Base-by-base conservation (phyloP, 352 stramenopile genomes). In the Thalassiosira mediterranea region DNA sequence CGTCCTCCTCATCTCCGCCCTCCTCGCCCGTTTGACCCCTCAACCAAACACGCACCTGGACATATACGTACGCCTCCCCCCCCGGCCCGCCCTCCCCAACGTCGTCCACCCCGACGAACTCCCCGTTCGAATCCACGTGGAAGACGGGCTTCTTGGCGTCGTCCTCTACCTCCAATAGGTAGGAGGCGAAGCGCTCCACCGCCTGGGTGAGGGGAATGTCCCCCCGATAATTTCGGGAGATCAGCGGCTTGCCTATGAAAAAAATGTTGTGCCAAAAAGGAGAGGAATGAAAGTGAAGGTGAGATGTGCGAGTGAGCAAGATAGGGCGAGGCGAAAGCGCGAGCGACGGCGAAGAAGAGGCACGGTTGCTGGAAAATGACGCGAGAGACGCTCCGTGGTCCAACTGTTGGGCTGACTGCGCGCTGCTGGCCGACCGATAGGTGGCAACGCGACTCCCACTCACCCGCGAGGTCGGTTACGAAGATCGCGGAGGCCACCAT, bases 191-290 rank as follows among this genome's bases (percentile, higher is more conserved):
- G 26, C 74, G 74, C 57, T 91, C 85, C 61, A 90, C 84, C 3
- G 81, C 82, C 15, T 95, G 94, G 0, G 91, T 93, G 82, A 98
- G 95, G 42, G 97, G 95, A 72, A 99, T 97, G 86, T 99, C 97
- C 21, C 97, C 97, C 40, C 97, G 93, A 84, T 99, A 99, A 88
- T 99, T 98, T 63, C 97, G 94, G 71, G 94, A 98, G 84, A 99
- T 99, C 66, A 99, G 98, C 52, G 98, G 95, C 89, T 99, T 99
- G 42, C 97, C 97, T n/a, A n/a, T n/a, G n/a, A n/a, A n/a, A n/a
- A n/a, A n/a, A n/a, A n/a, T n/a, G n/a, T n/a, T n/a, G n/a, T n/a
- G n/a, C n/a, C n/a, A n/a, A n/a, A n/a, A n/a, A n/a, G n/a, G n/a
- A n/a, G n/a, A n/a, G n/a, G n/a, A n/a, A n/a, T n/a, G n/a, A n/a